phyloP scores from a whole-genome alignment of 75 land plant species.

The Selaginella tamariscina region DNA sequence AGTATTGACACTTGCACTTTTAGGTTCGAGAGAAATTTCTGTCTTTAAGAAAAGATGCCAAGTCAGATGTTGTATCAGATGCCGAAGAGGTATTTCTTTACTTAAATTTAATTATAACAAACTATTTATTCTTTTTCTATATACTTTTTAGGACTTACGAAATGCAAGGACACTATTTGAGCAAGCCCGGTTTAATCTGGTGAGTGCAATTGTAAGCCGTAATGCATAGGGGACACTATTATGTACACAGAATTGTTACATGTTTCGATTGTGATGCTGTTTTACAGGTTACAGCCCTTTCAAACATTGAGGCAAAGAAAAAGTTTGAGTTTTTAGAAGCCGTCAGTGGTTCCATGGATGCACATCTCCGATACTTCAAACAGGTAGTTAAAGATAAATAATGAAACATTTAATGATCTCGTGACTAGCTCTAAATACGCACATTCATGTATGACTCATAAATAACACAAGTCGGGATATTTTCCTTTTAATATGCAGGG shows the following conservation, averaged over 20 bases:
- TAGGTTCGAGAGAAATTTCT: slow-evolving; percentile 92
- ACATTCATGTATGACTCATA: too few species aligned
- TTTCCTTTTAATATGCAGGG: slow-evolving; percentile 34
- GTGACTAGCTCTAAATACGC: too few species aligned
- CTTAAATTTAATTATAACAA: not conserved
- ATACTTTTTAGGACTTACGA: slow-evolving; percentile 55
- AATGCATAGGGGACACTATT: too few species aligned
- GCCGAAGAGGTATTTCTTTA: slow-evolving; percentile 64
- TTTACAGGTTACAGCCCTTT: slow-evolving; percentile 64
- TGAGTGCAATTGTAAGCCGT: slow-evolving; percentile 35
- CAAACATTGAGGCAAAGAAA: slow-evolving; percentile 82
- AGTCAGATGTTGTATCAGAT: slow-evolving; percentile 52
- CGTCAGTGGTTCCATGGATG: slow-evolving; percentile 94
- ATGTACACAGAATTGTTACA: not conserved
- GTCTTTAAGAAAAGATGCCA: slow-evolving; percentile 72
- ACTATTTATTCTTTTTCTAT: not conserved
- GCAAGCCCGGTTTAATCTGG: slow-evolving; percentile 84
- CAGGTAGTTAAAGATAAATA: slow-evolving; percentile 36
- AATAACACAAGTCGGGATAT: too few species aligned
- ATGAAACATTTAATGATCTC: too few species aligned
- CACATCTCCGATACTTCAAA: slow-evolving; percentile 89
- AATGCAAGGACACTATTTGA: slow-evolving; percentile 84
- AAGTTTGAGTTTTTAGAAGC: slow-evolving; percentile 88
- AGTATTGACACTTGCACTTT: slow-evolving; percentile 6
- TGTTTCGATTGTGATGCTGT: not conserved